Evolutionary conservation across 75 land plant genomes (phyloP).

Genomic region (Pinus albicaulis): DNA sequence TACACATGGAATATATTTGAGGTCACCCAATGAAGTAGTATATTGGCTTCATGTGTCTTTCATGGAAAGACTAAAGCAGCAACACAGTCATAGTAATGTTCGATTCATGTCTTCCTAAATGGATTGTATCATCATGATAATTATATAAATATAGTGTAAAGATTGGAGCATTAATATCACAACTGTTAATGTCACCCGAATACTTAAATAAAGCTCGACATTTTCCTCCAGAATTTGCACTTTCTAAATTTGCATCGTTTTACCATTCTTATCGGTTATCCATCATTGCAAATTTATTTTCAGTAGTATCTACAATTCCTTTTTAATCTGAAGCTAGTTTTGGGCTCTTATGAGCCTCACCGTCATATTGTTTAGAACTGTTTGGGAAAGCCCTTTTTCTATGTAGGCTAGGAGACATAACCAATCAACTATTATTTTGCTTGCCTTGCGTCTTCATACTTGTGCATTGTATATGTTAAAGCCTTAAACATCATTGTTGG

Average conservation of each 20-base stretch:
- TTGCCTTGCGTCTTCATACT: background rate
- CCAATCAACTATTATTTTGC: background rate
- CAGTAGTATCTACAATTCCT: background rate
- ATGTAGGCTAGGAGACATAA: background rate
- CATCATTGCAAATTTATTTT: background rate
- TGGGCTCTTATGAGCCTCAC: background rate
- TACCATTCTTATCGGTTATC: background rate
- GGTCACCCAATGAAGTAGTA: background rate
- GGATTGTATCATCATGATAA: background rate
- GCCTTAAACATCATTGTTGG: too few relatives aligned
- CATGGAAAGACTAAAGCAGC: background rate
- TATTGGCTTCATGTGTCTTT: background rate
- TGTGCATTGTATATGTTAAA: background rate
- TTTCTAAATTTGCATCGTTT: background rate
- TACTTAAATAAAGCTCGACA: background rate
- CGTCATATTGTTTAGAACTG: background rate
- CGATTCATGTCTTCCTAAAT: background rate
- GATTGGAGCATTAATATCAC: background rate
- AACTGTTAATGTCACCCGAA: background rate
- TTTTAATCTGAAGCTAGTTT: background rate
- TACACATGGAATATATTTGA: background rate
- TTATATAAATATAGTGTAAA: background rate
- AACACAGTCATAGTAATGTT: background rate
- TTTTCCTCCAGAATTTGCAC: background rate
- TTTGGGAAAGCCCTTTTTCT: background rate